Conservation (phyloP, 2,329 filamentous ascomycete species). For the Purpureocillium lavendulum region DNA sequence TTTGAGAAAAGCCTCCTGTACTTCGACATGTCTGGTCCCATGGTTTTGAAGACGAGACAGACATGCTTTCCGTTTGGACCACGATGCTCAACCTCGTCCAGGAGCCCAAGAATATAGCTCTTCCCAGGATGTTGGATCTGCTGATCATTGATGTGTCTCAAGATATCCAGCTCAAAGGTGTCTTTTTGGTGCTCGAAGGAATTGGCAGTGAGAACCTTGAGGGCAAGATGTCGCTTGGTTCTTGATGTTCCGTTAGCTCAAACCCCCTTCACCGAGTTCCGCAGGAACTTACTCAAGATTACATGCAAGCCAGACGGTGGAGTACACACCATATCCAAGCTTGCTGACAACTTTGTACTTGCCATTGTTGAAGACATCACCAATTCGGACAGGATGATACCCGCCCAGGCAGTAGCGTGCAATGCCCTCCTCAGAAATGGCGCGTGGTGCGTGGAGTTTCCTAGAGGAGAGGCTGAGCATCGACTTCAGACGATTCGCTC, state of each 20-base stretch:
- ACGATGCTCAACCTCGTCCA: slow-evolving; percentile 16
- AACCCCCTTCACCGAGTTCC: not conserved
- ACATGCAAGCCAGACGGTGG: slow-evolving; percentile 16
- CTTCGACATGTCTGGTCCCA: slow-evolving; percentile 15
- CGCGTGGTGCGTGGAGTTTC: not conserved
- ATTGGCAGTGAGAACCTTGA: slow-evolving; percentile 18
- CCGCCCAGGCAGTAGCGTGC: slow-evolving; percentile 12
- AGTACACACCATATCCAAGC: slow-evolving; percentile 14
- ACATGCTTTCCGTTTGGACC: slow-evolving; percentile 21
- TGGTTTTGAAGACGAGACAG: slow-evolving; percentile 20
- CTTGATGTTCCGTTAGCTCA: not conserved
- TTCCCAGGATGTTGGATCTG: not conserved
- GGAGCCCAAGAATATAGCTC: slow-evolving; percentile 9
- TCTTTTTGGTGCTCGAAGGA: slow-evolving; percentile 4
- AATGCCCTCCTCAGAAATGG: slow-evolving; percentile 7
- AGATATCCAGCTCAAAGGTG: slow-evolving; percentile 12
- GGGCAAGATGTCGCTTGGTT: slow-evolving; percentile 13
- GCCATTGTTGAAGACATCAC: slow-evolving; percentile 11
- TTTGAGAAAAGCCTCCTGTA: slow-evolving; percentile 9
- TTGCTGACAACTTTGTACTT: slow-evolving; percentile 15
- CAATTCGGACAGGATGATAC: slow-evolving; percentile 13
- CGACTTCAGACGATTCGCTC: too few relatives aligned
- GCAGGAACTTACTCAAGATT: slow-evolving; percentile 7
- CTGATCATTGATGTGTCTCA: slow-evolving; percentile 8
- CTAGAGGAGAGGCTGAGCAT: too few relatives aligned